Evolutionary conservation across 179 eudicot genomes (phyloP), one percentile per base, ranked within the genome.

Genomic region (Actinidia chinensis): DNA sequence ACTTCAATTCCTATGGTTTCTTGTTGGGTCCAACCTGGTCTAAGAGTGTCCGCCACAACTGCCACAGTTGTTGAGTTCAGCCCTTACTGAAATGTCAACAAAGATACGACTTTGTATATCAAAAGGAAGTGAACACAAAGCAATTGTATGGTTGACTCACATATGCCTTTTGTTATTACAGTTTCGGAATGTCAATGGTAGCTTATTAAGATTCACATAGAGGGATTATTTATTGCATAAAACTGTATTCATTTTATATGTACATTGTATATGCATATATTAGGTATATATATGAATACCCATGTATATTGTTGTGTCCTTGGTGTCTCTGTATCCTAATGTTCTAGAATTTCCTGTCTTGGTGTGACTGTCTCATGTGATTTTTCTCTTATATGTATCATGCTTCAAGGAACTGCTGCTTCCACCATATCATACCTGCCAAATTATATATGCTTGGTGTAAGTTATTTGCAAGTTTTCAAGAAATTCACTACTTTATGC

Each of bases 361-460:
- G n/a, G 3, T 33, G n/a, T 50, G 55, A 7, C 28, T 3, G 14
- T n/a, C 14, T 68, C 18, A 22, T 46, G 59, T 10, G 74, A 20
- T 15, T 13, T 25, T n/a, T 59, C 40, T 70, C n/a, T 43, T 20
- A 22, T 69, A 1, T 28, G 20, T 54, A 48, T 33, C 63, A 18
- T 72, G 63, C 48, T 54, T 54, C 47, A 72, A 52, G 63, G 75
- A 54, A 18, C 48, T 72, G 63, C 33, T 72, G 8, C 33, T 51
- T 73, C 50, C 64, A 40, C 64, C 63, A n/a, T 73, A 36, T 73
- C 64, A 73, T 36, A n/a, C 43, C 64, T 40, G 22, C 50, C 14
- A n/a, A 50, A 50, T 54, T 18, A n/a, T 20, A 18, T 28, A 33
- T 70, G 17, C 58, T 36, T 54, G 42, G 20, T 10, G 4, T 36